Base-by-base conservation (phyloP, 1,139 yeast species). In the Spathaspora jeffriesii region DNA sequence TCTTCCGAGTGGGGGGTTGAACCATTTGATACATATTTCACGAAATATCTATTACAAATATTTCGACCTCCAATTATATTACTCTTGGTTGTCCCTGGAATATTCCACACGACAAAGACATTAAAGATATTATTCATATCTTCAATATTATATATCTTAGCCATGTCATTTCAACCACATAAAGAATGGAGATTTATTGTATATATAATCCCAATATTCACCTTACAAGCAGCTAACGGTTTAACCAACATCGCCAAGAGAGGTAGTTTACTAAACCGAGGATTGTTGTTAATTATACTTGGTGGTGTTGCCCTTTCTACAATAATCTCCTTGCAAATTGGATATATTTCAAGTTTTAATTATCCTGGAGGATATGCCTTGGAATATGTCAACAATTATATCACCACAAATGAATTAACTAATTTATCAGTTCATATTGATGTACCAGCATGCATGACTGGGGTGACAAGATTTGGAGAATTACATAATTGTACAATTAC, bases 131-230 rank as follows among this genome's bases (percentile, higher is more conserved):
- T 74, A 40, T 62, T 60, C 32, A 42, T 64, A 5, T 70, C 90
- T 0, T 68, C 87, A 0, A 34, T 83, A 3, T 45, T 81, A 10
- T 92, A 71, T 61, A 75, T 90, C 27, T 55, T 71, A 2, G 62
- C 80, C 2, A 78, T 91, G 78, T 91, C 97, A 0, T 63, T 85
- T 47, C 96, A 88, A 62, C 93, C 96, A 1, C 98, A 92, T 58
- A 93, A 92, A 63, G 98, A 93, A 70, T 90, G 96, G 96, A 78
- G 98, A 56, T 93, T 92, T 57, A 82, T 93, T 45, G 70, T 86
- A 14, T 93, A 92, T 61, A 71, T 83, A 0, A 68, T 85, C 10
- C 97, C 98, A 2, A 71, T 87, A 0, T 64, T 89, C 49, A 80
- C 87, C 0, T 59, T 85, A 31, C 64, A 78, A 38, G 92, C 89